Evolutionary conservation across 495 filamentous ascomycete genomes (phyloP).

Genomic region (Penicillium pulvis): DNA sequence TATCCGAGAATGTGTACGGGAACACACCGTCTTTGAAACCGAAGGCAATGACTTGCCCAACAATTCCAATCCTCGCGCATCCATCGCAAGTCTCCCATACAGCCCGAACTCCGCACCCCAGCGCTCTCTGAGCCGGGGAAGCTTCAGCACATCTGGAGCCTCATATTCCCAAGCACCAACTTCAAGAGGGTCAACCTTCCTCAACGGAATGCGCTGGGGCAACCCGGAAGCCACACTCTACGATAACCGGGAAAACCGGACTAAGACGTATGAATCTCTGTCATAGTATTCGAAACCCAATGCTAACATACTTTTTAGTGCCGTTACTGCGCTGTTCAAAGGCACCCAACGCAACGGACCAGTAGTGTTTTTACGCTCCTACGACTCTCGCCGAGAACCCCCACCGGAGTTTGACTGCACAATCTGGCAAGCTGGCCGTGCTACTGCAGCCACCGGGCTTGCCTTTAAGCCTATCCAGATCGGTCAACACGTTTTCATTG

Average conservation of each 20-base stretch:
- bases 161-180: conserved; percentile 33
- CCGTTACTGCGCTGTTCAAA: conserved; percentile 89
- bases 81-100: conserved; percentile 41
- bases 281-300: neutral
- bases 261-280: conserved; percentile 75
- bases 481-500: conserved; percentile 89
- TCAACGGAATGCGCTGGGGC: conserved; percentile 53
- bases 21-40: conserved; percentile 77
- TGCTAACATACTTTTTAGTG: conserved; percentile 49
- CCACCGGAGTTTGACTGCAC: conserved; percentile 86
- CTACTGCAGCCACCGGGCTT: conserved; percentile 86
- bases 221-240: conserved; percentile 69
- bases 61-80: conserved; percentile 32
- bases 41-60: conserved; percentile 70
- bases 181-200: conserved; percentile 39
- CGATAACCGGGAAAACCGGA: conserved; percentile 79
- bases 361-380: conserved; percentile 80
- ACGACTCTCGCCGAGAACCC: conserved; percentile 90
- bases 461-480: conserved; percentile 97
- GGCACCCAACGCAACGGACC: conserved; percentile 66
- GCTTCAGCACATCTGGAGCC: conserved; percentile 39
- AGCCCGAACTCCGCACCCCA: conserved; percentile 42
- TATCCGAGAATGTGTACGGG: conserved; percentile 83
- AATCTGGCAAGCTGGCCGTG: conserved; percentile 94
- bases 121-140: conserved; percentile 48